Conservation (phyloP, 306 rosid genomes). For the Phaseolus lunatus region DNA sequence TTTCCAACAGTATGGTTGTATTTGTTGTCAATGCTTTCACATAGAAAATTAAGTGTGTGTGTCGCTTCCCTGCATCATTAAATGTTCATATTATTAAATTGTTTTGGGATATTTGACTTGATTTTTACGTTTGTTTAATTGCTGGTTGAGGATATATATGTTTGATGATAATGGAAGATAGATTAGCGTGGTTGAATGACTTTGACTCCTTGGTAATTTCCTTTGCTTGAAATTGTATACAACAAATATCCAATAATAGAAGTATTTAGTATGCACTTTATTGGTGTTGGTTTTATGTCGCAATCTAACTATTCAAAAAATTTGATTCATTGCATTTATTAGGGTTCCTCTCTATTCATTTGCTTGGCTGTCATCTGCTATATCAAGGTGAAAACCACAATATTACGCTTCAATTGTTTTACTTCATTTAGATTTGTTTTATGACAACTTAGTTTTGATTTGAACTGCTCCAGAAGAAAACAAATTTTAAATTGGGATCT, state of each 20-base stretch:
- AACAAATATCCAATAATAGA: conserved; percentile 45
- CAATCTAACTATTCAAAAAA: conserved; percentile 50
- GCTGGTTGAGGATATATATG: conserved; percentile 32
- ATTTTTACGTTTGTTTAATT: neutral
- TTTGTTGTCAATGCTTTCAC: conserved; percentile 45
- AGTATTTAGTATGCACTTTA: conserved; percentile 58
- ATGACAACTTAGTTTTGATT: conserved; percentile 24
- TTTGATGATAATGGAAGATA: neutral
- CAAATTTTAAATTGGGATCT: neutral
- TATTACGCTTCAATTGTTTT: neutral
- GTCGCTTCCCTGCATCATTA: conserved; percentile 17
- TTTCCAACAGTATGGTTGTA: conserved; percentile 35
- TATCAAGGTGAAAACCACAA: neutral
- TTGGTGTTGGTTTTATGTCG: conserved; percentile 66
- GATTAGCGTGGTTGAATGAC: conserved; percentile 31
- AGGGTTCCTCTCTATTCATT: conserved; percentile 24
- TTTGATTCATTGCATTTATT: conserved; percentile 1
- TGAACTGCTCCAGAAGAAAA: neutral
- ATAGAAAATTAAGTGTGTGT: conserved; percentile 8
- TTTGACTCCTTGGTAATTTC: conserved; percentile 28
- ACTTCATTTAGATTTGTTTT: no score
- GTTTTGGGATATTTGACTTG: conserved; percentile 25
- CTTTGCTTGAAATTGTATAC: conserved; percentile 9
- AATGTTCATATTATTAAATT: conserved; percentile 44
- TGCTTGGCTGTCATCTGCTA: conserved; percentile 44